phyloP scores from a whole-genome alignment of 768 basidiomycete species.

The Cantharellus anzutake region DNA sequence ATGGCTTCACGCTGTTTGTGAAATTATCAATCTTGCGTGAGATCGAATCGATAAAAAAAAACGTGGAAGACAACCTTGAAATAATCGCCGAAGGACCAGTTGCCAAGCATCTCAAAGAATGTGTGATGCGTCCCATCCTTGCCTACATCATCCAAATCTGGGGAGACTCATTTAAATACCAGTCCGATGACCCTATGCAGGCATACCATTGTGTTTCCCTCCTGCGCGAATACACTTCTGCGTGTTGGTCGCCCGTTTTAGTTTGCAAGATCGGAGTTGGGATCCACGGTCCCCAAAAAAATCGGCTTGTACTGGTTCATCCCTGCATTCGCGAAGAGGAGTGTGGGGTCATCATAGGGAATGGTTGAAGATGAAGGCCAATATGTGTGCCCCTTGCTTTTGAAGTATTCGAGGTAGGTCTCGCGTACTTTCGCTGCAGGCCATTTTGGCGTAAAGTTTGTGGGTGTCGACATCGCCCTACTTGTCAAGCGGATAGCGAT shows the following conservation, averaged over 20 bases:
- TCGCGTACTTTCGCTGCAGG: conserved; percentile 67
- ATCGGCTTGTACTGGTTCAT: conserved; percentile 98
- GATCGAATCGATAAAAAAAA: not conserved
- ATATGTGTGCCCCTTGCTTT: conserved; percentile 60
- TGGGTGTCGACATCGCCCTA: too few species aligned
- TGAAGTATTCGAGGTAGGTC: conserved; percentile 84
- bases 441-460: conserved; percentile 25
- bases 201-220: conserved; percentile 89
- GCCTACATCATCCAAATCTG: conserved; percentile 96
- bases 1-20: conserved; percentile 71
- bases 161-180: not conserved
- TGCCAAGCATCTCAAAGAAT: conserved; percentile 98
- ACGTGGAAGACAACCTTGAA: conserved; percentile 57
- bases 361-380: conserved; percentile 84
- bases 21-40: conserved; percentile 1
- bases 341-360: conserved; percentile 93
- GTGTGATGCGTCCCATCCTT: conserved; percentile 97
- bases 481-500: too few species aligned
- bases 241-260: conserved; percentile 86
- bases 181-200: not conserved
- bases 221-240: conserved; percentile 99
- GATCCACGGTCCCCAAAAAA: conserved; percentile 95
- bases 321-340: conserved; percentile 96
- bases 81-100: conserved; percentile 99
- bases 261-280: conserved; percentile 70